Conservation (phyloP, 208 protist species). For the Leishmania aethiopica region DNA sequence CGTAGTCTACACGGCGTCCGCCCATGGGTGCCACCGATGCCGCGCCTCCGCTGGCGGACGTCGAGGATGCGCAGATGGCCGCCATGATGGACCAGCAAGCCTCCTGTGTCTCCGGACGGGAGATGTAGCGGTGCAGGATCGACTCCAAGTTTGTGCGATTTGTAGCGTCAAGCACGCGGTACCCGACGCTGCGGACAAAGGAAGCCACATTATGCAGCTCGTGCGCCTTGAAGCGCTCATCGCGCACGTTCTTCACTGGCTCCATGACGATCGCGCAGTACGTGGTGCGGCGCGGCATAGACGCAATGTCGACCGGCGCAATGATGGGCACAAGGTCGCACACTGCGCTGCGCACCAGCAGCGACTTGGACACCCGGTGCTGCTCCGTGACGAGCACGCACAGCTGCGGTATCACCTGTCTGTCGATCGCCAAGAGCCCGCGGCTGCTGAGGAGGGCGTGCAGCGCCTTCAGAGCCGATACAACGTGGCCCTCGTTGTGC, state of each 20-base stretch:
- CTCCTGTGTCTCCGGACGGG: slow-evolving; percentile 83
- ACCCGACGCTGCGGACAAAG: slow-evolving; percentile 85
- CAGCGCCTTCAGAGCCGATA: slow-evolving; percentile 74
- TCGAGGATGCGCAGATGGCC: slow-evolving; percentile 66
- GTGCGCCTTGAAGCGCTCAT: slow-evolving; percentile 76
- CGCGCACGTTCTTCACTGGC: slow-evolving; percentile 91
- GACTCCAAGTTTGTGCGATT: slow-evolving; percentile 88
- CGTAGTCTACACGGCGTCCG: not conserved
- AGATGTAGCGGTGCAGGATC: slow-evolving; percentile 87
- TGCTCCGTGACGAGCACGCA: slow-evolving; percentile 89
- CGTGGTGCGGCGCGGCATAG: slow-evolving; percentile 57
- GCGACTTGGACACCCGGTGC: slow-evolving; percentile 79
- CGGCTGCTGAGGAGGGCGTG: slow-evolving; percentile 80
- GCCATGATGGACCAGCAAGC: slow-evolving; percentile 89
- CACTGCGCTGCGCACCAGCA: slow-evolving; percentile 70
- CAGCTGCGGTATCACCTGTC: slow-evolving; percentile 76
- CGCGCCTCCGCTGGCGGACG: not conserved
- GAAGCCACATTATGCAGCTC: slow-evolving; percentile 84
- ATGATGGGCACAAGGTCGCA: slow-evolving; percentile 91
- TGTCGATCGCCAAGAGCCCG: slow-evolving; percentile 73
- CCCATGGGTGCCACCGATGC: not conserved
- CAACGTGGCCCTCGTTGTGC: slow-evolving; percentile 80
- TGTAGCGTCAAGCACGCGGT: slow-evolving; percentile 78
- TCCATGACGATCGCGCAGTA: slow-evolving; percentile 93
- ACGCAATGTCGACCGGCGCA: slow-evolving; percentile 75